These are phyloP conservation scores for Fusarium beomiforme DNA, from an alignment of 2,329 filamentous ascomycete genomes.

Conservation along the genomic window DNA sequence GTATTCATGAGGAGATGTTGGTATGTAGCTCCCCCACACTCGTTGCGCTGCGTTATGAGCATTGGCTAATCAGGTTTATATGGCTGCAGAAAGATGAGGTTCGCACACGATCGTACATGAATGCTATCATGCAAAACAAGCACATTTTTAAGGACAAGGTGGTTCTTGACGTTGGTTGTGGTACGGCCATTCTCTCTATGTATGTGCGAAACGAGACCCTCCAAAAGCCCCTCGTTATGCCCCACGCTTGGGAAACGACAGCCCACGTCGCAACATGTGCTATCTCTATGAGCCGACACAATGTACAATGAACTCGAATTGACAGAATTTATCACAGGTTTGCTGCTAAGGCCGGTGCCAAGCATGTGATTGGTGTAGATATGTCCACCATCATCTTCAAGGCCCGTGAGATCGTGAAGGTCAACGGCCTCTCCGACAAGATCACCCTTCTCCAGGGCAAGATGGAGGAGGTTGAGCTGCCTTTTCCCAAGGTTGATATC, in stretches of 20 bases:
- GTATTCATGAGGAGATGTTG: constrained; percentile 98
- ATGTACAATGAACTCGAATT: constrained; percentile 6
- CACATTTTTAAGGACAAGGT: constrained; percentile 87
- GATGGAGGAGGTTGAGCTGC: constrained; percentile 98
- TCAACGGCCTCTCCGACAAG: constrained; percentile 92
- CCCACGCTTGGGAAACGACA: constrained; percentile 24
- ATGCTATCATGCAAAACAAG: constrained; percentile 96
- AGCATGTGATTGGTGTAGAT: constrained; percentile 98
- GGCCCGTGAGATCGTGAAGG: constrained; percentile 91
- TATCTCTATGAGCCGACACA: not conserved
- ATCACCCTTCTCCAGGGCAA: constrained; percentile 98
- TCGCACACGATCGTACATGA: constrained; percentile 94
- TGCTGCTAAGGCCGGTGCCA: constrained; percentile 92
- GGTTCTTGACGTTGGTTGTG: constrained; percentile 96
- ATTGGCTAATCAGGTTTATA: constrained; percentile 31
- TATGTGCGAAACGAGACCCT: constrained; percentile 57
- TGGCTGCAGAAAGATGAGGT: constrained; percentile 91
- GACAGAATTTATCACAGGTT: constrained; percentile 71
- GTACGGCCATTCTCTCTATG: constrained; percentile 98
- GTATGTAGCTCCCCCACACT: constrained; percentile 64
- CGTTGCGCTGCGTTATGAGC: constrained; percentile 17
- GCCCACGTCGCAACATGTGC: not conserved
- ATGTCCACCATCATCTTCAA: constrained; percentile 99
- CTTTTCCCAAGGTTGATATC: constrained; percentile 96
- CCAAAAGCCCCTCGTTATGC: constrained; percentile 20